Conservation (phyloP, 169 alveolate species). For the Plasmodium gaboni region DNA sequence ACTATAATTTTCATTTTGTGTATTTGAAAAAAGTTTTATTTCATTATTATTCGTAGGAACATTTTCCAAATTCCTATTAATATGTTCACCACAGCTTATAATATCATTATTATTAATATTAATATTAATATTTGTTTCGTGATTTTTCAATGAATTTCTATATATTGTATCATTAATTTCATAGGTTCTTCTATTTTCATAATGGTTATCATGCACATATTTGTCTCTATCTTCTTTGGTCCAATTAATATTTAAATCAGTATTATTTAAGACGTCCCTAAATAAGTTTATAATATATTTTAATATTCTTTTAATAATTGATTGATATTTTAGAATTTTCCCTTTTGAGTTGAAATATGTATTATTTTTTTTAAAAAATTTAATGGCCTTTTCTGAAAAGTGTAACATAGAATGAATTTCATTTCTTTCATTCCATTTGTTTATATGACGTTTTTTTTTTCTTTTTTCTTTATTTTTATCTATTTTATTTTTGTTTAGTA, state of each 20-base stretch:
- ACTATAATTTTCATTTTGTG: background rate
- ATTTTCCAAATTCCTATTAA: background rate
- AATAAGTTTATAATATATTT: conserved; percentile 63
- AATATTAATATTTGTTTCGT: background rate
- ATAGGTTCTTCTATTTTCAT: background rate
- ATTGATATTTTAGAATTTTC: conserved; percentile 47
- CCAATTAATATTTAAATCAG: conserved; percentile 45
- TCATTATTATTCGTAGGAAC: background rate
- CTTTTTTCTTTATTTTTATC: conserved; percentile 5
- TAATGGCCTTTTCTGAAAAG: conserved; percentile 71
- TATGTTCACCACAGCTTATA: background rate
- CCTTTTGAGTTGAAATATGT: conserved; percentile 44
- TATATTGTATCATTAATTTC: background rate
- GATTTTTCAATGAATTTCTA: background rate
- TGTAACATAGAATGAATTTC: conserved; percentile 64
- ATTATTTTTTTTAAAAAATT: conserved; percentile 51
- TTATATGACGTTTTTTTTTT: conserved; percentile 1
- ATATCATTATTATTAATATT: background rate
- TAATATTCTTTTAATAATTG: conserved; percentile 51
- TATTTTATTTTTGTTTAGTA: background rate
- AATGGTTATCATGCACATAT: background rate
- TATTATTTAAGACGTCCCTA: conserved; percentile 65
- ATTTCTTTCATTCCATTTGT: conserved; percentile 15
- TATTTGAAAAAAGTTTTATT: background rate
- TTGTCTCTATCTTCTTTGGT: background rate